Evolutionary conservation across 202 grass and related monocot genomes (phyloP).

Genomic region (Musa balbisiana): DNA sequence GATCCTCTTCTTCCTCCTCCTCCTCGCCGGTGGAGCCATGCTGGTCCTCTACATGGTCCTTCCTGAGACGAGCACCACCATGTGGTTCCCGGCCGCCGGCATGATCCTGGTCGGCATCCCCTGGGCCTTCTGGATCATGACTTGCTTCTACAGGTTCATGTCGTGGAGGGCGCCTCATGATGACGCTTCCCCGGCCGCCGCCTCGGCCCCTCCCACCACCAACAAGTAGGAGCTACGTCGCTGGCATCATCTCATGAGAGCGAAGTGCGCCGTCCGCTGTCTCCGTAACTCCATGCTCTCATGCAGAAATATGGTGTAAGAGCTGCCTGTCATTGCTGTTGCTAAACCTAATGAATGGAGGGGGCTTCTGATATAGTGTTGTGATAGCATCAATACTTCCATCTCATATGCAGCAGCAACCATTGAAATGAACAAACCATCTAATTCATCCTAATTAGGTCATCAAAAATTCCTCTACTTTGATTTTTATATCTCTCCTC

Average conservation of each 20-base stretch:
- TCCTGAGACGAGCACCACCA: background rate
- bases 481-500: too few relatives aligned
- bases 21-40: background rate
- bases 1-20: background rate
- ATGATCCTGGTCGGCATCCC: background rate
- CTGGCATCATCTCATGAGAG: conserved; percentile 21
- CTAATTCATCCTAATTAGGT: too few relatives aligned
- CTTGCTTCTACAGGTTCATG: background rate
- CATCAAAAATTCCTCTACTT: too few relatives aligned
- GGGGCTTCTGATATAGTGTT: too few relatives aligned
- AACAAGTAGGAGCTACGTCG: conserved; percentile 44
- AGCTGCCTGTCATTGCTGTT: too few relatives aligned
- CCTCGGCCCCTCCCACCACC: background rate
- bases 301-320: too few relatives aligned
- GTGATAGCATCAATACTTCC: too few relatives aligned
- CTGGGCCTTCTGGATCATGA: background rate
- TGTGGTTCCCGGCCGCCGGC: background rate
- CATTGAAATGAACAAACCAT: too few relatives aligned
- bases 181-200: background rate
- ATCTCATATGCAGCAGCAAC: too few relatives aligned
- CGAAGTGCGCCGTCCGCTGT: too few relatives aligned
- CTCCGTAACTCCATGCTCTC: too few relatives aligned
- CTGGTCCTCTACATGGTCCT: background rate
- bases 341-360: too few relatives aligned
- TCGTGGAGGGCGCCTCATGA: background rate